phyloP scores from a whole-genome alignment of 1,139 yeast species.

The Hyphopichia khmerensis region DNA sequence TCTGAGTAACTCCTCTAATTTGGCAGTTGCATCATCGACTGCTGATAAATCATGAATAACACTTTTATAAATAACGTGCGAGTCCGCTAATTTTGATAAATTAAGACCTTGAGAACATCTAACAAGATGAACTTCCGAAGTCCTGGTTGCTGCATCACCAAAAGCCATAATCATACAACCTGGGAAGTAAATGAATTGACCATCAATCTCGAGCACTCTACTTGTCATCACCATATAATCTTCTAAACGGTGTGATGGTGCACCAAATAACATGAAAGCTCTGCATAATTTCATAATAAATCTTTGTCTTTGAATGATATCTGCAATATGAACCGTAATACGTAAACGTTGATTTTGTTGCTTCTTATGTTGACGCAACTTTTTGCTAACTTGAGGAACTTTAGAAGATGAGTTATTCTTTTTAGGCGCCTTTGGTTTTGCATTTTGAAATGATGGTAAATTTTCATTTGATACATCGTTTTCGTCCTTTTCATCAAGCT shows the following conservation, averaged over 20 bases:
- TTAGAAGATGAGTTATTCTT: slow-evolving; percentile 11
- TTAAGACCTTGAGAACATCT: slow-evolving; percentile 85
- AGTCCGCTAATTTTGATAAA: slow-evolving; percentile 73
- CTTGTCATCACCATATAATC: slow-evolving; percentile 91
- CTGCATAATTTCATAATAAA: slow-evolving; percentile 82
- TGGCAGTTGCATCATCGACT: slow-evolving; percentile 78
- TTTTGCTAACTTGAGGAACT: slow-evolving; percentile 16
- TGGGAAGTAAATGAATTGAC: slow-evolving; percentile 86
- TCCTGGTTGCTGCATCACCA: slow-evolving; percentile 90
- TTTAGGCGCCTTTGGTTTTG: slow-evolving; percentile 40
- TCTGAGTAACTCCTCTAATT: slow-evolving; percentile 65
- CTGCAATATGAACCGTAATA: slow-evolving; percentile 90
- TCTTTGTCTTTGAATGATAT: slow-evolving; percentile 78
- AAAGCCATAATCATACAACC: slow-evolving; percentile 93
- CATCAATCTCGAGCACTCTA: slow-evolving; percentile 85
- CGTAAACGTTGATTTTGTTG: slow-evolving; percentile 39
- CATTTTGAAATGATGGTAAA: slow-evolving; percentile 47
- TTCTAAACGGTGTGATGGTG: slow-evolving; percentile 91
- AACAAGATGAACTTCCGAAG: slow-evolving; percentile 89
- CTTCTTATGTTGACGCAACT: slow-evolving; percentile 25
- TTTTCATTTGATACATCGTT: slow-evolving; percentile 9
- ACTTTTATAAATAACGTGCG: slow-evolving; percentile 79
- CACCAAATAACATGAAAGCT: slow-evolving; percentile 89
- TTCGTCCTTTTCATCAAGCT: slow-evolving; percentile 8
- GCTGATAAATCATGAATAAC: slow-evolving; percentile 87